phyloP scores from a whole-genome alignment of 352 stramenopile genomes.

The Peronospora farinosa region DNA sequence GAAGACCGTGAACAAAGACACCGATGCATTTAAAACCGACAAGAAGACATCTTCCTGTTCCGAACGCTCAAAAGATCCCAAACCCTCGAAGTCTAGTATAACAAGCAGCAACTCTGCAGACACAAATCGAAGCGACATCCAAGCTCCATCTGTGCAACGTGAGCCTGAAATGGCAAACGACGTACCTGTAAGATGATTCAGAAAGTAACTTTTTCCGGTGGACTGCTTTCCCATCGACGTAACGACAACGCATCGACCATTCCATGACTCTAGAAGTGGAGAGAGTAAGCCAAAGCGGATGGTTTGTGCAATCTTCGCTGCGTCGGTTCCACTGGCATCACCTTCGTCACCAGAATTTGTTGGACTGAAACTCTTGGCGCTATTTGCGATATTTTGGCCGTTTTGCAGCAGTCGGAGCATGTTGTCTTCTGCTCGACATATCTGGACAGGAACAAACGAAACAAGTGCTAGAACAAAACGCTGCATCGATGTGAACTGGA shows the following conservation, averaged over 20 bases:
- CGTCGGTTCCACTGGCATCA: slow-evolving; percentile 16
- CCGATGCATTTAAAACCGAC: slow-evolving; percentile 59
- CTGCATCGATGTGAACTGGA: slow-evolving; percentile 3
- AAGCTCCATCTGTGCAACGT: slow-evolving; percentile 33
- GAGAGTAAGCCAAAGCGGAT: slow-evolving; percentile 35
- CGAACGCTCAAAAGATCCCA: slow-evolving; percentile 62
- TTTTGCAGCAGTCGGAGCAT: slow-evolving; percentile 42
- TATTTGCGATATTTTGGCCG: slow-evolving; percentile 17
- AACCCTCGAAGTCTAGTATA: slow-evolving; percentile 68
- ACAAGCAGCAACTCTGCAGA: slow-evolving; percentile 40
- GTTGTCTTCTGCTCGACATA: slow-evolving; percentile 60
- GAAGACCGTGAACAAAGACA: slow-evolving; percentile 69
- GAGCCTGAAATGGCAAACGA: slow-evolving; percentile 52
- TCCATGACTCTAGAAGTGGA: slow-evolving; percentile 28
- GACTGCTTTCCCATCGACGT: slow-evolving; percentile 55
- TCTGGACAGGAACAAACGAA: slow-evolving; percentile 63
- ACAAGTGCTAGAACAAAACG: slow-evolving; percentile 17
- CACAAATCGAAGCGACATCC: slow-evolving; percentile 32
- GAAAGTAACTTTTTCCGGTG: slow-evolving; percentile 66
- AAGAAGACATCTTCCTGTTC: slow-evolving; percentile 73
- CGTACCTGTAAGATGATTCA: slow-evolving; percentile 60
- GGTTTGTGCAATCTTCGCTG: slow-evolving; percentile 37
- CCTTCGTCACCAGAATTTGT: background rate
- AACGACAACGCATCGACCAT: slow-evolving; percentile 20
- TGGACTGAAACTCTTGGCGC: background rate